A percentile compares a stretch with the other conserved stretches of the same genome.
Evolutionary conservation across 257 asterid genomes (phyloP).

Genomic region (Jacaranda copaia): DNA sequence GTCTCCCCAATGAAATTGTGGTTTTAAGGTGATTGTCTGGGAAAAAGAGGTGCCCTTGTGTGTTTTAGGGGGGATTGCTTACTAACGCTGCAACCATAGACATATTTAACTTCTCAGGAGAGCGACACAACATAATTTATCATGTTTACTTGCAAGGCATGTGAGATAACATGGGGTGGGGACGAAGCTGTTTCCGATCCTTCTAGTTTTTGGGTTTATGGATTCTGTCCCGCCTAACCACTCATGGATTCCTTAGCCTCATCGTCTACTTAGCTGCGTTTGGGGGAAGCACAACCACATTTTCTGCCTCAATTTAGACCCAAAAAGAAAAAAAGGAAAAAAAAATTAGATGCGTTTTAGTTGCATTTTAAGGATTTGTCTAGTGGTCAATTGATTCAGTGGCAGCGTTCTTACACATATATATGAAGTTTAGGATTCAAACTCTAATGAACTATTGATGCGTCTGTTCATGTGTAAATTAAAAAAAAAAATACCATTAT

Average conservation of each 20-base stretch:
- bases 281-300: background rate
- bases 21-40: slow-evolving; percentile 33
- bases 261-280: background rate
- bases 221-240: slow-evolving; percentile 23
- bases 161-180: slow-evolving; percentile 48
- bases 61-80: slow-evolving; percentile 38
- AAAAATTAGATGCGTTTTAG: background rate
- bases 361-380: background rate
- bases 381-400: too few relatives aligned
- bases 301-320: background rate
- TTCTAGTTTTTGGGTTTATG: slow-evolving; percentile 10
- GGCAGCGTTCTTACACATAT: too few relatives aligned
- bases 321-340: background rate
- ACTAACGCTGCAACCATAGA: slow-evolving; percentile 40
- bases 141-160: slow-evolving; percentile 30
- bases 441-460: too few relatives aligned
- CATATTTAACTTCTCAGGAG: slow-evolving; percentile 15
- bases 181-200: slow-evolving; percentile 20
- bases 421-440: too few relatives aligned
- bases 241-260: slow-evolving; percentile 9
- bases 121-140: slow-evolving; percentile 33
- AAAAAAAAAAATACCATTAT: too few relatives aligned
- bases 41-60: background rate
- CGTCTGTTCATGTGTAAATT: too few relatives aligned
- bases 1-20: slow-evolving; percentile 32